A percentile compares a stretch with the other conserved stretches of the same genome.
These are phyloP conservation scores for Oryza meridionalis DNA, from an alignment of 176 grass and related monocot genomes.

Conservation along the genomic window DNA sequence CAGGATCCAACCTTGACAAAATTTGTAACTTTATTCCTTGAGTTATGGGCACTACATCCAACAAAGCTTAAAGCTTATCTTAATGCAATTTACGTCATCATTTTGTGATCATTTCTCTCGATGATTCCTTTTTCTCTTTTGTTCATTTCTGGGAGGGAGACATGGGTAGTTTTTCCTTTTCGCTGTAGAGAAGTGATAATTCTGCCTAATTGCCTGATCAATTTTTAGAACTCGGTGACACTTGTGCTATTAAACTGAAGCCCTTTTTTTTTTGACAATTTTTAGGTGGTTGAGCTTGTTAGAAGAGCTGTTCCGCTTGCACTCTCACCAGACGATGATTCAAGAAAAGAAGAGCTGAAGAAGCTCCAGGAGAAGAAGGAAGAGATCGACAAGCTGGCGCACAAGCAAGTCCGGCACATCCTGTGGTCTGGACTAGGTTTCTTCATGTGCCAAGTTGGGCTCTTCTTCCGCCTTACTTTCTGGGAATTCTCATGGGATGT, in stretches of 20 bases:
- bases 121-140: not conserved
- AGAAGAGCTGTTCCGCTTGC: constrained; percentile 63
- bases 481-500: constrained; percentile 79
- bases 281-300: constrained; percentile 67
- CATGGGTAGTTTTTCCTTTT: not conserved
- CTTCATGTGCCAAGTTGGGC: constrained; percentile 45
- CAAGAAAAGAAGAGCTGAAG: constrained; percentile 49
- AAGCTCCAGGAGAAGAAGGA: constrained; percentile 63
- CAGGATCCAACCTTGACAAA: not conserved
- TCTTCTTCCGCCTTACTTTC: constrained; percentile 72
- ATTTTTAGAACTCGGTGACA: not conserved
- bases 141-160: not conserved
- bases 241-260: not conserved
- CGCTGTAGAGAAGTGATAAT: not conserved
- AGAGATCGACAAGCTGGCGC: constrained; percentile 59
- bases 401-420: constrained; percentile 69
- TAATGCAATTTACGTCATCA: not conserved
- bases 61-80: not conserved
- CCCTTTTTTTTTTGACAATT: constrained; percentile 1
- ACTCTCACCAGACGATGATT: constrained; percentile 41
- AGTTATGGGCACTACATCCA: constrained; percentile 5
- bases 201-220: not conserved
- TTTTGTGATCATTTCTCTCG: not conserved
- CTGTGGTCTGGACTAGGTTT: constrained; percentile 69
- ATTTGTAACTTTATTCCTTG: constrained; percentile 18